A percentile compares a stretch with the other conserved stretches of the same genome.
Evolutionary conservation across 768 basidiomycete species (phyloP).

Genomic region (Macrocybe gigantea): DNA sequence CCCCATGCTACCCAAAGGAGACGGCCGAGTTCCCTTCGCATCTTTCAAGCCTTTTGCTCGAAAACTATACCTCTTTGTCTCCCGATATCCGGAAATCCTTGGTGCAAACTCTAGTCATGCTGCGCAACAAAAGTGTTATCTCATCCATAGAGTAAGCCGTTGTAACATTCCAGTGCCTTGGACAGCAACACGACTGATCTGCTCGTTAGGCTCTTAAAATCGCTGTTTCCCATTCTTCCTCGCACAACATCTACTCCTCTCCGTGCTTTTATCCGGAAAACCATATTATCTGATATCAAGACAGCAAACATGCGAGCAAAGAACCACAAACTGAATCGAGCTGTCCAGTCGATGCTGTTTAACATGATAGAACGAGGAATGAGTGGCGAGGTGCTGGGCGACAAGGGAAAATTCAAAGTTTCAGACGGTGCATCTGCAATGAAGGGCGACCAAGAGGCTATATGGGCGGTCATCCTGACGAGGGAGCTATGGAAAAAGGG

Average conservation of each 20-base stretch:
- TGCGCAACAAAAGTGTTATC: constrained; percentile 90
- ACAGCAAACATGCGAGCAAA: constrained; percentile 84
- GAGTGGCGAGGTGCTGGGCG: constrained; percentile 72
- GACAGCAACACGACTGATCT: not conserved
- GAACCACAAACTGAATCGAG: constrained; percentile 94
- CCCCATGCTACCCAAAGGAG: constrained; percentile 89
- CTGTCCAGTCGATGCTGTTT: constrained; percentile 94
- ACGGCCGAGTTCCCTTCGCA: constrained; percentile 83
- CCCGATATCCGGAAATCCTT: constrained; percentile 82
- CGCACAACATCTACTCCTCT: constrained; percentile 83
- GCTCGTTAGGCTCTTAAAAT: constrained; percentile 67
- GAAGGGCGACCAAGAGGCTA: constrained; percentile 74
- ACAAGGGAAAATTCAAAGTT: constrained; percentile 72
- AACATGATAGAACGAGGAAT: constrained; percentile 93
- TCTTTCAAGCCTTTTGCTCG: constrained; percentile 70
- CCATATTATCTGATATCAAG: constrained; percentile 89
- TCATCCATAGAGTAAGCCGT: constrained; percentile 80
- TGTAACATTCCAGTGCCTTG: not conserved
- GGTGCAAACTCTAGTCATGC: constrained; percentile 87
- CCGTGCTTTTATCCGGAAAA: constrained; percentile 82
- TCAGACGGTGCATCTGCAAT: constrained; percentile 31
- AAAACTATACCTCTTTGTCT: constrained; percentile 67
- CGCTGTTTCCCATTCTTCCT: constrained; percentile 93
- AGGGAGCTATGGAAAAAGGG: constrained; percentile 93
- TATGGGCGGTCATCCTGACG: constrained; percentile 95